Evolutionary conservation across 768 basidiomycete species (phyloP), one percentile per base, ranked within the genome.

Genomic region (Paxillus involutus): DNA sequence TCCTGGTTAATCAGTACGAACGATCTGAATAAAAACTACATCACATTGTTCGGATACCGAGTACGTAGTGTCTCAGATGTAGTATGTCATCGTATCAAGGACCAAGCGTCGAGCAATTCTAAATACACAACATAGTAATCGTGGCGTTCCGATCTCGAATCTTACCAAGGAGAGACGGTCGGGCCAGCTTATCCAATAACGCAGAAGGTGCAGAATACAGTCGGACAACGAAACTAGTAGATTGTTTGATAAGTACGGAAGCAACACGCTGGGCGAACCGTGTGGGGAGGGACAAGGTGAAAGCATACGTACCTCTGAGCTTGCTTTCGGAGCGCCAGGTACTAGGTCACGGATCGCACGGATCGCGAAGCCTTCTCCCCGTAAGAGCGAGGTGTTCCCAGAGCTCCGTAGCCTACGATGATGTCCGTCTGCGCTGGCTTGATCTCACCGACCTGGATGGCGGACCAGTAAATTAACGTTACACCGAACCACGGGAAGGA

Each of bases 321-420:
- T 56, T 88, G 87, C 53, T 80, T 74, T 53, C 75, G 68, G 17
- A 88, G 66, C 33, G 80, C 76, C 24, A 87, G 59, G 35, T 84
- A 71, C 50, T 73, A 72, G 24, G 67, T 61, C 11, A 94, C 64
- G 3, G 90, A 98, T 71, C 0, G 86, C 82, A 16, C 86, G 95
- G 12, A 97, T 77, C 3, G 83, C 94, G 61, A 83, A 83, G 0
- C 91, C 94, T 54, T 80, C 73, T 0, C 95, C 95, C 30, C 85
- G 80, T 0, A 84, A 78, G 7, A 98, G 77, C 2, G 94, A 95
- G 65, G 81, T 88, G 56, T 85, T 85, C 0, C 94, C 95, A 3
- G 89, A 86, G 0, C 93, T 92, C n/a, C 78, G 63, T 89, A 91
- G 0, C 96, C 95, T 49, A 96, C 21, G 21, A 21, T 82, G 24